These are phyloP conservation scores for Citeromyces matritensis DNA, from an alignment of 805 yeast genomes.

Conservation along the genomic window DNA sequence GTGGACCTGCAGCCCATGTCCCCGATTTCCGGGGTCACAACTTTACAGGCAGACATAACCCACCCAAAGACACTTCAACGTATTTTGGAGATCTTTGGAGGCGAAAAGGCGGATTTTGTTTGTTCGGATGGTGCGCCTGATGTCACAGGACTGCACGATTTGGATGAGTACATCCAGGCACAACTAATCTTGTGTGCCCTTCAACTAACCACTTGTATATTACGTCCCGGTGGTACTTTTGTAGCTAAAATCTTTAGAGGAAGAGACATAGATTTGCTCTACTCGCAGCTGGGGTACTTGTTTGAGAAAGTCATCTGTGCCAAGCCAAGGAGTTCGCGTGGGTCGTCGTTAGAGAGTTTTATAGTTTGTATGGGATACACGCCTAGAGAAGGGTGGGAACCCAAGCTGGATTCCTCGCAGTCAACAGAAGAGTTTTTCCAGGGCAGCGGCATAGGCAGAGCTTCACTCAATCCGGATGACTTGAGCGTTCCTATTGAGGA, in stretches of 20 bases:
- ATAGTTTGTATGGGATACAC: conserved; percentile 81
- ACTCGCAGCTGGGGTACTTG: conserved; percentile 78
- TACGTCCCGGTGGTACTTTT: conserved; percentile 83
- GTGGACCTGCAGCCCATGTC: conserved; percentile 97
- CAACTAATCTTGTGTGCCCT: conserved; percentile 85
- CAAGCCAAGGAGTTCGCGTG: conserved; percentile 90
- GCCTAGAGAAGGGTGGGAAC: conserved; percentile 78
- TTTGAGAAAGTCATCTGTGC: conserved; percentile 88
- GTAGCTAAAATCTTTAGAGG: conserved; percentile 97
- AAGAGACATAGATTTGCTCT: conserved; percentile 83
- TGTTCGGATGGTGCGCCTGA: conserved; percentile 99
- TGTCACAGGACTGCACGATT: conserved; percentile 92
- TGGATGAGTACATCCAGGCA: conserved; percentile 95
- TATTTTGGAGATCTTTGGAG: conserved; percentile 74
- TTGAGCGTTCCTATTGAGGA: conserved; percentile 41
- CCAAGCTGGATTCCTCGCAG: conserved; percentile 25
- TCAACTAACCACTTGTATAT: conserved; percentile 78
- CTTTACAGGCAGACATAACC: conserved; percentile 93
- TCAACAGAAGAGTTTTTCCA: conserved; percentile 80
- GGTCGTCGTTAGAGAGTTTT: conserved; percentile 87
- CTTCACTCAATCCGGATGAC: conserved; percentile 29
- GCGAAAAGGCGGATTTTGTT: conserved; percentile 88
- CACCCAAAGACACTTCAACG: conserved; percentile 77
- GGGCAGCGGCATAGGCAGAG: conserved; percentile 35
- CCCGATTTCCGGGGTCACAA: conserved; percentile 82